phyloP scores from a whole-genome alignment of 257 asterid species.

The Salvia splendens region DNA sequence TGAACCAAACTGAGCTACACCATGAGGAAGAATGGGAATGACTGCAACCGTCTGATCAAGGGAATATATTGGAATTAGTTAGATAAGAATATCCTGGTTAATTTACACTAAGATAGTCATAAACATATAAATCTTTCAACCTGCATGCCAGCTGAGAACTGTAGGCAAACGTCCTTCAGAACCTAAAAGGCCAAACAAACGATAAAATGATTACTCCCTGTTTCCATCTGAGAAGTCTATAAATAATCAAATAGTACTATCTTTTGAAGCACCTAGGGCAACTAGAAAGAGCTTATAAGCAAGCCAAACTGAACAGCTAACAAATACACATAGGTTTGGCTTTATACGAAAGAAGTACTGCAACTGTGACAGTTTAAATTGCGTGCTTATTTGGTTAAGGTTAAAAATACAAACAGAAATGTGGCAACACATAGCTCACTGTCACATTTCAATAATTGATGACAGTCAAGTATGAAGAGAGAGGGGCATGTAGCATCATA shows the following conservation, averaged over 20 bases:
- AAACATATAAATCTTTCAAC: conserved; percentile 35
- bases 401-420: neutral
- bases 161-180: conserved; percentile 63
- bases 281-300: conserved; percentile 2
- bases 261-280: conserved; percentile 18
- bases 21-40: conserved; percentile 88
- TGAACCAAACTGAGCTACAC: conserved; percentile 94
- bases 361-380: neutral
- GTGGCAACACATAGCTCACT: neutral
- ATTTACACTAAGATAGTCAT: neutral
- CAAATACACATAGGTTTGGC: neutral
- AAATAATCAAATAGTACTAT: neutral
- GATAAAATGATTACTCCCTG: conserved; percentile 4
- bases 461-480: neutral
- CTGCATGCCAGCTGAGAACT: conserved; percentile 92
- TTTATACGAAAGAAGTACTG: neutral
- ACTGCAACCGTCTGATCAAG: conserved; percentile 73
- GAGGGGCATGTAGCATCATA: conserved; percentile 35
- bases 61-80: conserved; percentile 15
- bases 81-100: neutral
- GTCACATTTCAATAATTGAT: conserved; percentile 1
- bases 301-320: neutral
- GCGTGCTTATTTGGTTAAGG: neutral
- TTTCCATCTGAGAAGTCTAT: neutral
- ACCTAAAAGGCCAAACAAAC: conserved; percentile 47